Evolutionary conservation across 306 rosid genomes (phyloP).

Genomic region (Dicorynia guianensis): DNA sequence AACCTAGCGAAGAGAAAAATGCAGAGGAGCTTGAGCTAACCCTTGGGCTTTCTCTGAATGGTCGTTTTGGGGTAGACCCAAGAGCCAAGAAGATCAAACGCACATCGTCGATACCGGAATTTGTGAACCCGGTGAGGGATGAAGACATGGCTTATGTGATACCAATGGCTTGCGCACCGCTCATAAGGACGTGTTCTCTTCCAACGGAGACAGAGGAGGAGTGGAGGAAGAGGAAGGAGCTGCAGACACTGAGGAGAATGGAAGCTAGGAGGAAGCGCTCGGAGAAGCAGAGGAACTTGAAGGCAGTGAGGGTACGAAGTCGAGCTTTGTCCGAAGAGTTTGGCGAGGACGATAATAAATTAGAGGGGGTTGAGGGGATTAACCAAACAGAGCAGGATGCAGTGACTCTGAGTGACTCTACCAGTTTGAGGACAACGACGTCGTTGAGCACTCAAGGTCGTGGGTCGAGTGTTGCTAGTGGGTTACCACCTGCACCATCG

Average conservation of each 20-base stretch:
- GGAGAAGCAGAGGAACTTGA: constrained; percentile 71
- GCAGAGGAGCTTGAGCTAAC: constrained; percentile 62
- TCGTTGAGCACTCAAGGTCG: constrained; percentile 39
- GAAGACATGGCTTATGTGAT: constrained; percentile 34
- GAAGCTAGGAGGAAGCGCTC: constrained; percentile 73
- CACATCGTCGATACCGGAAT: constrained; percentile 67
- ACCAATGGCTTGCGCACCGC: constrained; percentile 19
- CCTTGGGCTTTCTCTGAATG: constrained; percentile 82
- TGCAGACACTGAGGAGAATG: constrained; percentile 77
- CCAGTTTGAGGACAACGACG: constrained; percentile 37
- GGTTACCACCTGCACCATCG: constrained; percentile 39
- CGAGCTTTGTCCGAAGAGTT: constrained; percentile 43
- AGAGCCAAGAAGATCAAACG: constrained; percentile 60
- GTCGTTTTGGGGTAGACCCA: constrained; percentile 84
- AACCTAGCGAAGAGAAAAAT: constrained; percentile 21
- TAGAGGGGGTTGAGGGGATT: constrained; percentile 23
- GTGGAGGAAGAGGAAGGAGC: constrained; percentile 79
- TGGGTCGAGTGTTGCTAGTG: constrained; percentile 30
- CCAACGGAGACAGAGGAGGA: constrained; percentile 72
- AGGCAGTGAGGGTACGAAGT: constrained; percentile 50
- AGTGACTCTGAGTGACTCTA: constrained; percentile 34
- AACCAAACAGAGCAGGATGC: constrained; percentile 44
- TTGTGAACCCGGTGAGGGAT: constrained; percentile 30
- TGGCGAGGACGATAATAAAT: constrained; percentile 32
- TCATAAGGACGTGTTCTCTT: constrained; percentile 68